Base-by-base conservation (phyloP, 768 basidiomycete species). In the Mycena sanguinolenta region DNA sequence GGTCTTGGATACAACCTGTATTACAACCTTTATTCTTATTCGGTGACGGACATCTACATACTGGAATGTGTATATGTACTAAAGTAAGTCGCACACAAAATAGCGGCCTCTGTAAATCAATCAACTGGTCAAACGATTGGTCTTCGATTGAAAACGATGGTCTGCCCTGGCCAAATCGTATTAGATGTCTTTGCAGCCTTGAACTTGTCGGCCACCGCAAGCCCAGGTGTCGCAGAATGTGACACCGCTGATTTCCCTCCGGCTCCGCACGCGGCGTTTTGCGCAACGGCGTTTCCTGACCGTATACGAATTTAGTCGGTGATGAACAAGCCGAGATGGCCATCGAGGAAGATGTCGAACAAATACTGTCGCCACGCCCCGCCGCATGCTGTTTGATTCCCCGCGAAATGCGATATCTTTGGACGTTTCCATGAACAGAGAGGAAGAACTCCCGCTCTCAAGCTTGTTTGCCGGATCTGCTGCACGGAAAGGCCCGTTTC, bases 261-360 rank as follows among this genome's bases (percentile, higher is more conserved):
- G 57, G 32, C 55, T 42, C 25, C 9, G 59, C 58, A 32, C 30
- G 30, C 52, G 34, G 34, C 34, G 42, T 34, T 9, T 52, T 38
- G 28, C 34, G 6, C 5, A 32, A 32, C 28, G 59, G 14, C 36
- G 53, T 17, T 34, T 36, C 62, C 23, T 34, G 28, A 17, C 19
- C 23, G 32, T 46, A 64, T 27, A 64, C 19, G 23, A 63, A 59
- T 50, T 64, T 69, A 13, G 68, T 64, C 17, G 69, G 69, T 13
- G 63, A 70, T 28, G 63, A 59, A 23, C 46, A 63, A n/a, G 57
- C 25, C 8, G 68, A 64, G 49, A 65, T 65, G 52, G 3, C 63
- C 69, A 70, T 70, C 14, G 63, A 65, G n/a, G 58, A 70, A 39
- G 25, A 55, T 0, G 53, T 62, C 36, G 69, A 70, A 2, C 39